Conservation (phyloP, 768 basidiomycete species). For the Boletus reticuloceps region DNA sequence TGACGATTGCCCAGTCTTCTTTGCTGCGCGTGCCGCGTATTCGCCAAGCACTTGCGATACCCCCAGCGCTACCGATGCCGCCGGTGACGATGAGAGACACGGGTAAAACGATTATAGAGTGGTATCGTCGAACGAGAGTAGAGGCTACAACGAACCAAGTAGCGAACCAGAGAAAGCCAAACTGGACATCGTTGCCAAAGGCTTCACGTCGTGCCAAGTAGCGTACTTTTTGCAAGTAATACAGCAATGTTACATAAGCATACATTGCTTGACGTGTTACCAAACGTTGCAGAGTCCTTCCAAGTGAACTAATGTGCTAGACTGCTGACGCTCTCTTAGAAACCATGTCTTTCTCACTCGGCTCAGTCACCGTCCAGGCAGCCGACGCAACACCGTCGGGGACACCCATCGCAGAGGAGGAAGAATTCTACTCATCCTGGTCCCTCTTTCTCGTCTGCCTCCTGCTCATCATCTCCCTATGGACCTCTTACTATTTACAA, state of each 20-base stretch:
- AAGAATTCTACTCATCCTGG: conserved; percentile 92
- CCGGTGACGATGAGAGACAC: conserved; percentile 32
- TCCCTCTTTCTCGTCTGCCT: conserved; percentile 91
- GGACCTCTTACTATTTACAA: conserved; percentile 97
- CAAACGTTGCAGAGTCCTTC: no score
- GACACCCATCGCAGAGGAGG: conserved; percentile 58
- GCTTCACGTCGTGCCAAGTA: conserved; percentile 10
- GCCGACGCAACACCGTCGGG: conserved; percentile 27
- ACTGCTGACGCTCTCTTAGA: conserved; percentile 8
- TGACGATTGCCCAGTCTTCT: conserved; percentile 47
- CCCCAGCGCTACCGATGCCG: conserved; percentile 10
- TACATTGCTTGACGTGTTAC: no score
- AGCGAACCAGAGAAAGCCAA: conserved; percentile 15
- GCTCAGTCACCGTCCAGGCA: conserved; percentile 34
- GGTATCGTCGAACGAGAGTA: conserved; percentile 7
- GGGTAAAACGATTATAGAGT: conserved; percentile 15
- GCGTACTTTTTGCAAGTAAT: neutral
- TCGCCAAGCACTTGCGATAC: conserved; percentile 38
- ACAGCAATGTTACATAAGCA: conserved; percentile 19
- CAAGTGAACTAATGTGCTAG: conserved; percentile 8
- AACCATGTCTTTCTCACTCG: conserved; percentile 39
- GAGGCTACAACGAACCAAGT: conserved; percentile 2
- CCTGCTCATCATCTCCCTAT: conserved; percentile 90
- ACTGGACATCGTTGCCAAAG: conserved; percentile 25
- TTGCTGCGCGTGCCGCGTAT: conserved; percentile 43